A percentile compares a stretch with the other conserved stretches of the same genome.
Evolutionary conservation across 305 asterid genomes (phyloP).

Genomic region (Rubia tinctorum): DNA sequence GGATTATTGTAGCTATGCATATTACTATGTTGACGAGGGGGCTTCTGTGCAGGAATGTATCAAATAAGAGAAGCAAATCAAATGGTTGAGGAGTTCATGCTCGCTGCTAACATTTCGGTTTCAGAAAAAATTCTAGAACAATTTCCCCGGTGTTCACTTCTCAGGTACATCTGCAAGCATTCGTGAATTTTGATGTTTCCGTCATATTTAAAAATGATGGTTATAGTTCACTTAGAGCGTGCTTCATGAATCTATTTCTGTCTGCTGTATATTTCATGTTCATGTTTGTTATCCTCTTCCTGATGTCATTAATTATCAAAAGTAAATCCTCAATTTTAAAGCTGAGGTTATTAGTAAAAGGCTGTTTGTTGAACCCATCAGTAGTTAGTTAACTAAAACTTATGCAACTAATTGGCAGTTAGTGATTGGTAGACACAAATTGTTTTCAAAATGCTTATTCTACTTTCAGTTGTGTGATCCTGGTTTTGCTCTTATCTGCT

Average conservation of each 20-base stretch:
- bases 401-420: not conserved
- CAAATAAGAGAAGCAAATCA: conserved; percentile 99
- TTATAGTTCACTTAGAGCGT: not conserved
- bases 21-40: conserved; percentile 14
- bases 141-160: conserved; percentile 68
- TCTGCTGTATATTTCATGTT: not conserved
- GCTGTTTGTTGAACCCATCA: not conserved
- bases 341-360: not conserved
- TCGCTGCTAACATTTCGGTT: conserved; percentile 97
- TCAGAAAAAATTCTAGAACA: conserved; percentile 86
- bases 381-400: not conserved
- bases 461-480: not conserved
- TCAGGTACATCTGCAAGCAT: conserved; percentile 46
- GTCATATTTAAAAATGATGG: not conserved
- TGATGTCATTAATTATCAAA: not conserved
- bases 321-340: not conserved
- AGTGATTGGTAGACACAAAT: not conserved
- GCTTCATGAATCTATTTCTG: not conserved
- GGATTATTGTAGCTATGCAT: not conserved
- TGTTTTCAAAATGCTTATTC: not conserved
- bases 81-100: conserved; percentile 99
- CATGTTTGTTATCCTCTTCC: not conserved
- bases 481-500: not conserved
- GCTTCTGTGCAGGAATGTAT: conserved; percentile 81
- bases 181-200: not conserved